phyloP scores from a whole-genome alignment of 2,329 filamentous ascomycete species.

The Metarhizium album region DNA sequence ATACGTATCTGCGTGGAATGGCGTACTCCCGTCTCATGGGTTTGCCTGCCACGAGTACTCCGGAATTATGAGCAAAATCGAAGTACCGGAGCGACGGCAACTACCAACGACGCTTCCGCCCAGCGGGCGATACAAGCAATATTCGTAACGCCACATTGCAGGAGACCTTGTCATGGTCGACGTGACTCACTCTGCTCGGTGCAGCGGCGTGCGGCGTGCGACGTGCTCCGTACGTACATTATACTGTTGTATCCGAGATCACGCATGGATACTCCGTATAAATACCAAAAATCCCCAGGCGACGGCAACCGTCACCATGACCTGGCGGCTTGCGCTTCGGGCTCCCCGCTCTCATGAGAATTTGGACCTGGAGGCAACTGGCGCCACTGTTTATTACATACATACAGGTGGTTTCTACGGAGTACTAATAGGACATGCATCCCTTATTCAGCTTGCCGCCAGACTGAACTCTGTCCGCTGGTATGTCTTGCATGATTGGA shows the following conservation, averaged over 20 bases:
- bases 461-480: background rate
- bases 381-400: background rate
- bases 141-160: too few species aligned
- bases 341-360: too few species aligned
- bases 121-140: too few species aligned
- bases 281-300: background rate
- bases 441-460: background rate
- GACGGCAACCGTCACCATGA: background rate
- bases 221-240: too few species aligned
- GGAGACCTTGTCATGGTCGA: constrained; percentile 4
- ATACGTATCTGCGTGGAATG: background rate
- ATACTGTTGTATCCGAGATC: too few species aligned
- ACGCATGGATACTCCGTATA: too few species aligned
- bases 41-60: too few species aligned
- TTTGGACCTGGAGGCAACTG: too few species aligned
- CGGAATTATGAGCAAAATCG: too few species aligned
- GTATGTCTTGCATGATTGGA: background rate
- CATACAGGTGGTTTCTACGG: background rate
- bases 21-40: background rate
- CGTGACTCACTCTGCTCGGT: constrained; percentile 8
- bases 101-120: too few species aligned
- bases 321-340: too few species aligned
- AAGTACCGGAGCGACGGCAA: too few species aligned
- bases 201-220: background rate
- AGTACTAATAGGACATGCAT: background rate